phyloP scores from a whole-genome alignment of 78 protist species.

The Isochrysis galbana region DNA sequence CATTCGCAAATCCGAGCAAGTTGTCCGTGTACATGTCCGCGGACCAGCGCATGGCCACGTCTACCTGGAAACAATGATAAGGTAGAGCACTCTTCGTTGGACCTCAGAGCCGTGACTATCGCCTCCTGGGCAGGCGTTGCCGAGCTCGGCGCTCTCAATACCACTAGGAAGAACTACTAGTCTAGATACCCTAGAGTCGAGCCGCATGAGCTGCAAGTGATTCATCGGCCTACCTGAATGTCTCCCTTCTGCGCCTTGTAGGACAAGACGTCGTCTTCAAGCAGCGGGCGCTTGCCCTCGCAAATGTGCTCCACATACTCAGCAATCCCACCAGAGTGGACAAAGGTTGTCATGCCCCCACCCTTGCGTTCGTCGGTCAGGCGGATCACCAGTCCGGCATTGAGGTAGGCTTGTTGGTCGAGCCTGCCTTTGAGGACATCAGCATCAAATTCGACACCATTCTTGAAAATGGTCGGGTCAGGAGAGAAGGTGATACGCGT shows the following conservation, averaged over 20 bases:
- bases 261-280: not conserved
- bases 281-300: not conserved
- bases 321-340: not conserved
- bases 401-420: constrained; percentile 15
- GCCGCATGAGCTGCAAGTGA: no score
- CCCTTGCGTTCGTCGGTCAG: not conserved
- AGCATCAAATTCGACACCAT: not conserved
- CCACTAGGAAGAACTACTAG: no score
- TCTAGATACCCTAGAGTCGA: no score
- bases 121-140: no score
- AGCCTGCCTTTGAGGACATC: not conserved
- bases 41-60: constrained; percentile 6
- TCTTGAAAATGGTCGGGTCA: not conserved
- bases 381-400: not conserved
- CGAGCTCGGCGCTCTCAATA: no score
- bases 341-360: not conserved
- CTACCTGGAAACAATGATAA: no score
- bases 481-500: not conserved
- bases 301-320: not conserved
- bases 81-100: no score
- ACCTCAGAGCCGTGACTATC: no score
- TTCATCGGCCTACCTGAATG: no score
- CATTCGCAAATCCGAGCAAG: not conserved
- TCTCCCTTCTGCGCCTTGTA: not conserved
- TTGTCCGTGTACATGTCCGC: not conserved